Conservation (phyloP, 176 grass and related monocot species). For the Avena atlantica region DNA sequence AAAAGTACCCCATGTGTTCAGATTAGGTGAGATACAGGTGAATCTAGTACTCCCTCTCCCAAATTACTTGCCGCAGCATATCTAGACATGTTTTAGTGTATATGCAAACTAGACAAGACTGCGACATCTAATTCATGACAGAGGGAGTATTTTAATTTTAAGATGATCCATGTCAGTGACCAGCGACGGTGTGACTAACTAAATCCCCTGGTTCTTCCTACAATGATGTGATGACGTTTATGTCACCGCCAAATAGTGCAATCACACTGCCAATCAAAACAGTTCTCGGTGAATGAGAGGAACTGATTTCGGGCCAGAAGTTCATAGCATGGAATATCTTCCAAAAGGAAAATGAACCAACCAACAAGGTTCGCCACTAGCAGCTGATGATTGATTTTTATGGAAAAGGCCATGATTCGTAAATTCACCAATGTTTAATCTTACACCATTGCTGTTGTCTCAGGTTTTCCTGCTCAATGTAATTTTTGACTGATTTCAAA, state of each 20-base stretch:
- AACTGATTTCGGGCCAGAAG: background rate
- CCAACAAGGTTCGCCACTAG: background rate
- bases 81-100: too few relatives aligned
- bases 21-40: too few relatives aligned
- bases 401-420: slow-evolving; percentile 12
- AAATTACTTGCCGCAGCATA: too few relatives aligned
- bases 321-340: slow-evolving; percentile 7
- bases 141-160: too few relatives aligned
- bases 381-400: slow-evolving; percentile 9
- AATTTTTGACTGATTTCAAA: background rate
- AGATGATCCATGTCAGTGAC: too few relatives aligned
- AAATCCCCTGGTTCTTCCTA: too few relatives aligned
- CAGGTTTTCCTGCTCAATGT: background rate
- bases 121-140: too few relatives aligned
- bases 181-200: too few relatives aligned
- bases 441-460: background rate
- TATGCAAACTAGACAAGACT: too few relatives aligned
- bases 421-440: background rate
- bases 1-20: too few relatives aligned
- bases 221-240: too few relatives aligned
- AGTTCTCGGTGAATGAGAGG: background rate
- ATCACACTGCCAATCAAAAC: background rate
- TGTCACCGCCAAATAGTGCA: background rate
- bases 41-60: too few relatives aligned
- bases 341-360: background rate